Evolutionary conservation across 2,329 filamentous ascomycete species (phyloP).

Genomic region (Macrophomina phaseolina): DNA sequence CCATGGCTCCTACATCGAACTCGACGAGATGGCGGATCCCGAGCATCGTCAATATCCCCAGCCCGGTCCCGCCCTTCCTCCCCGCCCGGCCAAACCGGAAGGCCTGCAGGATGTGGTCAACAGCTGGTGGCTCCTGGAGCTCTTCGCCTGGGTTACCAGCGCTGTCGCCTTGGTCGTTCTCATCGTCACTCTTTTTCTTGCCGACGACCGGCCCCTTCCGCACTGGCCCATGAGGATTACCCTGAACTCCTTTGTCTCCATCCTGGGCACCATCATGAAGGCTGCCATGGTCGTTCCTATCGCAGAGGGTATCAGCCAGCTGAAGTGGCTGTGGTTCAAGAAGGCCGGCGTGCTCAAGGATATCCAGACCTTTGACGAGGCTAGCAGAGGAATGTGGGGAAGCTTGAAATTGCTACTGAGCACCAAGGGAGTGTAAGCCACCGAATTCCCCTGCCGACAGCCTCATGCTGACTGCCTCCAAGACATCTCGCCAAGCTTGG

Average conservation of each 20-base stretch:
- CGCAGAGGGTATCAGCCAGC: conserved; percentile 42
- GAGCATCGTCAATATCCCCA: not conserved
- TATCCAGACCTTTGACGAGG: conserved; percentile 26
- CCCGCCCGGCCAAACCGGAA: not conserved
- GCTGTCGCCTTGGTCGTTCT: conserved; percentile 24
- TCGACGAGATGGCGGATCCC: conserved; percentile 14
- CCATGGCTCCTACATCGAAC: not conserved
- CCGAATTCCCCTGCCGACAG: not conserved
- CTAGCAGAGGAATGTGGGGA: conserved; percentile 20
- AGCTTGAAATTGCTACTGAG: conserved; percentile 10
- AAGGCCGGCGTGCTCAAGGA: conserved; percentile 23
- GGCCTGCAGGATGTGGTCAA: not conserved
- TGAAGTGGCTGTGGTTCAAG: conserved; percentile 45
- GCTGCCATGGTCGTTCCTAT: conserved; percentile 40
- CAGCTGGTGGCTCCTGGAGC: conserved; percentile 26
- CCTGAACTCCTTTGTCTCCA: conserved; percentile 42
- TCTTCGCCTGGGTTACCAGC: conserved; percentile 28
- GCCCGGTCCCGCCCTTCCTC: not conserved
- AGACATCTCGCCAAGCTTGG: conserved; percentile 27
- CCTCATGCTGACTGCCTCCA: not conserved
- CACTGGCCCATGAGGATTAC: conserved; percentile 31
- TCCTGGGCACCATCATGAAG: conserved; percentile 42
- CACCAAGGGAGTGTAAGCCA: conserved; percentile 16
- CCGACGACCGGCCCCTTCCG: conserved; percentile 27
- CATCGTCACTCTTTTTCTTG: conserved; percentile 23